phyloP scores from a whole-genome alignment of 352 stramenopile genomes.

The Pythium apleroticum region DNA sequence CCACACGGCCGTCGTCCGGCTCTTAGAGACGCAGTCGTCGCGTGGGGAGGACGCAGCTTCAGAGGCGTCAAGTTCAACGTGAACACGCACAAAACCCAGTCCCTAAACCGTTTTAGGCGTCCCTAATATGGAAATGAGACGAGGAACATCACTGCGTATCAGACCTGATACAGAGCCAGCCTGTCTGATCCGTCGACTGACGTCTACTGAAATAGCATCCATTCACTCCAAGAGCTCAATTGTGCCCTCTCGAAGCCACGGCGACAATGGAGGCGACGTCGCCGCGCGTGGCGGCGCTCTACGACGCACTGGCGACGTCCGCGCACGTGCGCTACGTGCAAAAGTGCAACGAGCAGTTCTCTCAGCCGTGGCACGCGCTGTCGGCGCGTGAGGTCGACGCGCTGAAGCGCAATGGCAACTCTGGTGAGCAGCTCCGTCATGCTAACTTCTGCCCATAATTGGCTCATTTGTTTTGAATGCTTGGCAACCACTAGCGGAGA shows the following conservation, averaged over 20 bases:
- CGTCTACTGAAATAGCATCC: neutral
- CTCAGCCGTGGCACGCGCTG: slow-evolving; percentile 42
- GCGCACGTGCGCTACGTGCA: slow-evolving; percentile 22
- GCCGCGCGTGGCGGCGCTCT: slow-evolving; percentile 12
- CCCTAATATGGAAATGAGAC: neutral
- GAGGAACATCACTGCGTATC: neutral
- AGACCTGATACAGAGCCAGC: neutral
- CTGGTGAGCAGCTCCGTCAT: slow-evolving; percentile 30
- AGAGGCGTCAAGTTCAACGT: neutral
- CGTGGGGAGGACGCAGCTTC: no score
- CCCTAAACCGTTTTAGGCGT: neutral
- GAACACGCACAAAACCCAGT: neutral
- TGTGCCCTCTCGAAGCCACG: neutral
- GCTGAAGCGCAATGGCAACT: slow-evolving; percentile 64
- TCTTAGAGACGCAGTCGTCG: neutral
- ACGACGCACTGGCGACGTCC: slow-evolving; percentile 18
- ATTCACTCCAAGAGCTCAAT: neutral
- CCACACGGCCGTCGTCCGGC: neutral
- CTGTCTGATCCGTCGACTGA: neutral
- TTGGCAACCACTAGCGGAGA: slow-evolving; percentile 35
- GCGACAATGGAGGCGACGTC: neutral
- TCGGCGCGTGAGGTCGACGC: slow-evolving; percentile 43
- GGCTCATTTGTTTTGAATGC: neutral
- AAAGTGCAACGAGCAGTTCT: slow-evolving; percentile 17
- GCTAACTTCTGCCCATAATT: neutral